phyloP scores from a whole-genome alignment of 169 alveolate species.

The Plasmodium relictum region DNA sequence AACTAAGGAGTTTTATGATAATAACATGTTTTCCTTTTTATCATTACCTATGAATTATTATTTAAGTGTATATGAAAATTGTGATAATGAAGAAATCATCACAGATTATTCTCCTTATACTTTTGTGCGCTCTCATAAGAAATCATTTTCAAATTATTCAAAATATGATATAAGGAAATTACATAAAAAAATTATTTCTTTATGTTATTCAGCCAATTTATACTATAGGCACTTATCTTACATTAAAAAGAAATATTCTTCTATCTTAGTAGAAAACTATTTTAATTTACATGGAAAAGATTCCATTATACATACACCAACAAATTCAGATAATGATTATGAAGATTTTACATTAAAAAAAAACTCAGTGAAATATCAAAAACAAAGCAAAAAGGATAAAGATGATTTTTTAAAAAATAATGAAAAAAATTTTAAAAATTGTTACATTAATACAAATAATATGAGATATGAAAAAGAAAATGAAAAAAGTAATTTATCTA shows the following conservation, averaged over 20 bases:
- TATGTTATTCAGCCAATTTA: slow-evolving; percentile 55
- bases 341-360: slow-evolving; percentile 15
- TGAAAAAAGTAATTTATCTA: too few relatives aligned
- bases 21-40: slow-evolving; percentile 45
- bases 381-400: background rate
- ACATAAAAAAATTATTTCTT: slow-evolving; percentile 44
- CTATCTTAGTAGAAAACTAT: slow-evolving; percentile 20
- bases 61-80: background rate
- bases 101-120: slow-evolving; percentile 51
- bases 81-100: background rate
- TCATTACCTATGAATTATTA: slow-evolving; percentile 56
- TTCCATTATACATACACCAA: slow-evolving; percentile 56
- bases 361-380: background rate
- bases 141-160: slow-evolving; percentile 1
- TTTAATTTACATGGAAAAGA: slow-evolving; percentile 37
- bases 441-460: too few relatives aligned
- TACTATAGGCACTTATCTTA: slow-evolving; percentile 33
- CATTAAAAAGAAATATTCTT: slow-evolving; percentile 37
- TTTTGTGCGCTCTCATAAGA: slow-evolving; percentile 37
- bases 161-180: slow-evolving; percentile 36
- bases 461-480: too few relatives aligned
- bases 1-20: slow-evolving; percentile 67
- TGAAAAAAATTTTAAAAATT: too few relatives aligned
- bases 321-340: slow-evolving; percentile 16
- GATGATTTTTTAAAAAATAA: too few relatives aligned